Evolutionary conservation across 805 yeast genomes (phyloP), one percentile per base, ranked within the genome.

Genomic region (Metschnikowia bowlesiae): DNA sequence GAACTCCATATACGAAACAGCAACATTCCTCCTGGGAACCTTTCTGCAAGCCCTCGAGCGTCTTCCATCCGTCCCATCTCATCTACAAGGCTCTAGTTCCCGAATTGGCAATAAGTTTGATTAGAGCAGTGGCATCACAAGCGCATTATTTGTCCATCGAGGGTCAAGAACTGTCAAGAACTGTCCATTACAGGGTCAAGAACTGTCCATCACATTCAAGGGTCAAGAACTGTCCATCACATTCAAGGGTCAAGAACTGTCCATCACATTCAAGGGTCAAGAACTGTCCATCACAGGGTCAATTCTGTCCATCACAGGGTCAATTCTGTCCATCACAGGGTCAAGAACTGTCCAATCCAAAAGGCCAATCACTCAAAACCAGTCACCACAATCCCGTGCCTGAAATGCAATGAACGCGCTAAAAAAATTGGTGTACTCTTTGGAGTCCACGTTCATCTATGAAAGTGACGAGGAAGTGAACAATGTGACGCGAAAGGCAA

Each of bases 321-420:
- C 22, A 22, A 22, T n/a, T n/a, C 22, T 1, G 22, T 22, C 22
- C 22, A 4, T 22, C 22, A 22, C 22, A 22, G 22, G 22, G 22
- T 22, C 22, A 22, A 22, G 22, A 22, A 22, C 22, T 4, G 22
- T 22, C 22, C 22, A 22, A 22, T 22, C 32, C 32, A 4, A 30
- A 8, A 30, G 10, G 32, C 10, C 32, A 30, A 30, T 30, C 32
- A 30, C 10, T 30, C 3, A 30, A 30, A 10, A 11, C 34, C 10
- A 32, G 26, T 36, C 26, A 10, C 18, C 13, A 10, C 26, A 16
- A 13, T 36, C 13, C 10, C 11, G 11, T 10, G 32, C 29, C 14
- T 42, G 44, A 47, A 30, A 56, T 50, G 56, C 57, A 46, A 58
- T 58, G 61, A 58, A 58, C 44, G 51, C 61, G 44, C 38, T 58